phyloP scores from a whole-genome alignment of 495 filamentous ascomycete species.

The Aspergillus sclerotiicarbonarius region DNA sequence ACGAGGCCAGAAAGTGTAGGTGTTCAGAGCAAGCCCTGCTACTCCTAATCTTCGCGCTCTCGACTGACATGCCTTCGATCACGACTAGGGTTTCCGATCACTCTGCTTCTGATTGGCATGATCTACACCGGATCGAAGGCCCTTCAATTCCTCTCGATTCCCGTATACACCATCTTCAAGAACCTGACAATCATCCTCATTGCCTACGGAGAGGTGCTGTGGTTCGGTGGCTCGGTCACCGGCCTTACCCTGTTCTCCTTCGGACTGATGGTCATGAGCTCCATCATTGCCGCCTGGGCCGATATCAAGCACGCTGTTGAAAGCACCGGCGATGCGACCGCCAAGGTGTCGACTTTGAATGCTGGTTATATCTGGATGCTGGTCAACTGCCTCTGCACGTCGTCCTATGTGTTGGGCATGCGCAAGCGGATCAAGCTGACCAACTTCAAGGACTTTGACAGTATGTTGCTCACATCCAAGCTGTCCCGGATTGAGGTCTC shows the following conservation, averaged over 20 bases:
- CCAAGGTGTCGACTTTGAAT: conserved; percentile 83
- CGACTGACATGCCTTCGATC: conserved; percentile 23
- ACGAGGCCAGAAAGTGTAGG: conserved; percentile 91
- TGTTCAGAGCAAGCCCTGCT: conserved; percentile 5
- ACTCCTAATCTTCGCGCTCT: conserved; percentile 7
- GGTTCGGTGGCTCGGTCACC: conserved; percentile 95
- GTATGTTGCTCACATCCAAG: conserved; percentile 53
- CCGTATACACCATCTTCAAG: conserved; percentile 99
- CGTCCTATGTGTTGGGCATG: conserved; percentile 88
- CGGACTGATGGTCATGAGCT: conserved; percentile 95
- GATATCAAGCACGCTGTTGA: conserved; percentile 88
- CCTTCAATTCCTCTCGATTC: conserved; percentile 93
- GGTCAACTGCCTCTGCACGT: conserved; percentile 94
- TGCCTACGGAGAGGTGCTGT: conserved; percentile 97
- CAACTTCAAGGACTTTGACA: conserved; percentile 99
- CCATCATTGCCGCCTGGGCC: conserved; percentile 94
- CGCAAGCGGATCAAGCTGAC: conserved; percentile 98
- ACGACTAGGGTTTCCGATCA: conserved; percentile 88
- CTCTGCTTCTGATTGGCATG: conserved; percentile 95
- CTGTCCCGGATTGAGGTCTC: background rate
- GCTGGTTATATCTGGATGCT: conserved; percentile 98
- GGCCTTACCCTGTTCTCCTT: conserved; percentile 90
- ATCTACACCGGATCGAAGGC: conserved; percentile 98
- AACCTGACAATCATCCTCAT: conserved; percentile 99
- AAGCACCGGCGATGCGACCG: conserved; percentile 59